Evolutionary conservation across 352 stramenopile species (phyloP), one percentile per base, ranked within the genome.

Genomic region (Pythium grandisporangium): DNA sequence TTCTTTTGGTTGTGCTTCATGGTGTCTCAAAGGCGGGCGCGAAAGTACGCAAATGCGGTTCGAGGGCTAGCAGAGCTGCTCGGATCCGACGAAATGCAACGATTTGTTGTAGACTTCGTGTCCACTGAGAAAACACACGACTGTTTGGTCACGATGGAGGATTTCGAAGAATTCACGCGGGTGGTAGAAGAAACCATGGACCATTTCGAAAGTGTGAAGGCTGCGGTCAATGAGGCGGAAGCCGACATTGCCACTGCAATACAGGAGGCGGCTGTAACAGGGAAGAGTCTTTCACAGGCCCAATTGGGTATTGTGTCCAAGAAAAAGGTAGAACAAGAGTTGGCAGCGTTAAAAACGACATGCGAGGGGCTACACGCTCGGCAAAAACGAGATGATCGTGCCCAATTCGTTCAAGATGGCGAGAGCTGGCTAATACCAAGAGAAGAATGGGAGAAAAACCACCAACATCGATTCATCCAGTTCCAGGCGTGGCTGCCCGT

Each of bases 371-470:
- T 81, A 4, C n/a, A n/a, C n/a, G 58, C 63, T 17, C 30, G 43
- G 17, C 34, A 64, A 6, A 47, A 51, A 8, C 39, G 61, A 2
- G 34, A 32, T 32, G 55, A 65, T n/a, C 23, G 51, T 37, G 22
- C 35, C 42, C 2, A 37, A 47, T 21, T 48, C 43, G 2, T 63
- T 66, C 23, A 37, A 43, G 33, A 59, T 14, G 53, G 43, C 5
- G 55, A 55, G 0, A 55, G 34, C 30, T 36, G 59, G 2, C 37
- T 74, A n/a, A 38, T 50, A 7, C 21, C 46, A 1, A 81, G 69
- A 39, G 66, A 84, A 37, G 53, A 76, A 26, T 87, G 74, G 74
- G 66, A 82, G 46, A 80, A 71, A 33, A 63, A 81, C 8, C 71
- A 87, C 24, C 74, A 84, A 2, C 74, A 87, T 44, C 69, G 71